Conservation (phyloP, 176 grass and related monocot species). For the Saccharum officinarum region DNA sequence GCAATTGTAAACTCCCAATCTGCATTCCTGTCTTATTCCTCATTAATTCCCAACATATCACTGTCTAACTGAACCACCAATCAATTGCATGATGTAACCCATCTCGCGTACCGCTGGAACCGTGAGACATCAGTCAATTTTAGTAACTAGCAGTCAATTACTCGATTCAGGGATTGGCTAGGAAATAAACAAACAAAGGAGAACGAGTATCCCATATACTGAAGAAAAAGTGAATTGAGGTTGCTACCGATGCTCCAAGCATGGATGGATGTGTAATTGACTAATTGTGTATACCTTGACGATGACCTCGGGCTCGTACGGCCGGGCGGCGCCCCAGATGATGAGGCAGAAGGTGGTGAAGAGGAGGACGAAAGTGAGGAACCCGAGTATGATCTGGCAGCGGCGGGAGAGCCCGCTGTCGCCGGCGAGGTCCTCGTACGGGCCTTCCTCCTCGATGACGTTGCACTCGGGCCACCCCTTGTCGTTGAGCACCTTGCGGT, state of each 20-base stretch:
- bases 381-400: constrained; percentile 58
- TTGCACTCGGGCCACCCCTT: constrained; percentile 96
- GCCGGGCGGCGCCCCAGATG: constrained; percentile 86
- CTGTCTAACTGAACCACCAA: constrained; percentile 11
- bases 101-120: constrained; percentile 1
- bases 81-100: neutral
- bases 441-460: constrained; percentile 89
- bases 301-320: constrained; percentile 65
- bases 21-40: neutral
- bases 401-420: constrained; percentile 64
- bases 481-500: constrained; percentile 59
- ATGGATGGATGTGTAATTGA: neutral
- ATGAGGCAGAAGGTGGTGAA: constrained; percentile 87
- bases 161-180: neutral
- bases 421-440: constrained; percentile 71
- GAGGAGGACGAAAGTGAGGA: constrained; percentile 75
- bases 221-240: neutral
- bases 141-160: neutral
- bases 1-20: neutral
- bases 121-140: neutral
- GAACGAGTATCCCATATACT: neutral
- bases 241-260: neutral
- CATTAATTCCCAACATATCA: neutral
- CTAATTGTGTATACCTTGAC: constrained; percentile 63
- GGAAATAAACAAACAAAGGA: neutral